Evolutionary conservation across 345 rosid species (phyloP).

Genomic region (Gossypium arboreum): DNA sequence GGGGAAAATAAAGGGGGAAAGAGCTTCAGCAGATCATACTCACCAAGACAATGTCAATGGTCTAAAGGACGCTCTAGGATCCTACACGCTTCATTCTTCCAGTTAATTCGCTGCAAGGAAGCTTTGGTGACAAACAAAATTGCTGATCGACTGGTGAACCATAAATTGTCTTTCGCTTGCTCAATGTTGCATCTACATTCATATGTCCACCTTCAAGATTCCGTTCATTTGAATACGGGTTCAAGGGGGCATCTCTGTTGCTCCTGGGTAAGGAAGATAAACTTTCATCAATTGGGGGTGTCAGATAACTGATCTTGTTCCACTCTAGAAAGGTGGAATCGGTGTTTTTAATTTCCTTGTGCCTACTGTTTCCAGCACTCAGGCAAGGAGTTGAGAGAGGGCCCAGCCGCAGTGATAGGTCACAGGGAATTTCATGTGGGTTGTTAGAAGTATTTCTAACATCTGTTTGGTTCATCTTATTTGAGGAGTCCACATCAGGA

Average conservation of each 20-base stretch:
- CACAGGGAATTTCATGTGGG: conserved; percentile 38
- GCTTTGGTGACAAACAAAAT: conserved; percentile 32
- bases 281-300: conserved; percentile 13
- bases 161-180: conserved; percentile 37
- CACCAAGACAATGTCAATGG: conserved; percentile 18
- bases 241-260: conserved; percentile 18
- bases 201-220: conserved; percentile 11
- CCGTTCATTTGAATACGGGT: conserved; percentile 17
- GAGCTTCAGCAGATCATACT: conserved; percentile 17
- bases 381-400: conserved; percentile 34
- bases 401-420: conserved; percentile 73
- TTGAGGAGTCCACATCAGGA: conserved; percentile 8
- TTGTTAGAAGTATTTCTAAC: conserved; percentile 11
- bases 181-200: conserved; percentile 18
- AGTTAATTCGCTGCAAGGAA: conserved; percentile 21
- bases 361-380: conserved; percentile 12
- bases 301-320: conserved; percentile 20
- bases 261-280: conserved; percentile 13
- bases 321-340: conserved; percentile 28
- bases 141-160: conserved; percentile 29
- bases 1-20: not conserved
- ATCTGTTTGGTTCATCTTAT: conserved; percentile 15
- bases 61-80: conserved; percentile 25
- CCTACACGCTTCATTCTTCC: conserved; percentile 30
- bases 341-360: conserved; percentile 18